Evolutionary conservation across 2,329 filamentous ascomycete genomes (phyloP).

Genomic region (Sporothrix mexicana): DNA sequence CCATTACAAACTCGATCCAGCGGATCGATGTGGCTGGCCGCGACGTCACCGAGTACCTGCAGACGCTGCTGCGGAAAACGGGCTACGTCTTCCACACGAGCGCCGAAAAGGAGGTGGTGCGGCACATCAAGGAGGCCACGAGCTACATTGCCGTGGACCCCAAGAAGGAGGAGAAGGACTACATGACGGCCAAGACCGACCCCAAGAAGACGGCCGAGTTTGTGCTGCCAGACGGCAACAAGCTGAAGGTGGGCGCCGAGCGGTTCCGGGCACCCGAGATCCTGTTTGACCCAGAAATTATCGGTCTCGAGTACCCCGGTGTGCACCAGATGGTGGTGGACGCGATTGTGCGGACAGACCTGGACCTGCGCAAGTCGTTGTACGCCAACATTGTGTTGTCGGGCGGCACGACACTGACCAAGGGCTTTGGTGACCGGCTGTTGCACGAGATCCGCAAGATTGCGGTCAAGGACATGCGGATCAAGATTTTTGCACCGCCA

Average conservation of each 20-base stretch:
- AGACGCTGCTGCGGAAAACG: slow-evolving; percentile 86
- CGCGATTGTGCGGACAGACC: slow-evolving; percentile 90
- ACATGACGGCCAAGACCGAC: slow-evolving; percentile 79
- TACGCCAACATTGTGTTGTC: slow-evolving; percentile 98
- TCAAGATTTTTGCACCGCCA: slow-evolving; percentile 97
- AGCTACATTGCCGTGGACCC: slow-evolving; percentile 92
- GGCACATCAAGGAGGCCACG: slow-evolving; percentile 93
- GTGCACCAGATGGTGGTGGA: slow-evolving; percentile 98
- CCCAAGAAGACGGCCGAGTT: slow-evolving; percentile 85
- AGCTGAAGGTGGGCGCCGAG: slow-evolving; percentile 91
- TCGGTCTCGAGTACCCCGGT: slow-evolving; percentile 94
- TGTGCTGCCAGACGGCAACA: slow-evolving; percentile 87
- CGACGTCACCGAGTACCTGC: slow-evolving; percentile 95
- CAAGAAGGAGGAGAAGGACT: slow-evolving; percentile 94
- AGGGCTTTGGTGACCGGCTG: slow-evolving; percentile 92
- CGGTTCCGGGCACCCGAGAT: slow-evolving; percentile 96
- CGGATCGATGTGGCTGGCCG: slow-evolving; percentile 95
- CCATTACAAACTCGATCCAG: slow-evolving; percentile 92
- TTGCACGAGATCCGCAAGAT: slow-evolving; percentile 90
- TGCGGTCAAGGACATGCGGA: slow-evolving; percentile 98
- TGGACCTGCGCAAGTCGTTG: slow-evolving; percentile 90
- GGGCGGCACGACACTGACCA: slow-evolving; percentile 93
- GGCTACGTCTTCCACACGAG: slow-evolving; percentile 97
- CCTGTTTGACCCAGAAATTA: slow-evolving; percentile 95
- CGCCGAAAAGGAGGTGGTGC: slow-evolving; percentile 98